Evolutionary conservation across 192 early-diverging fungal species (phyloP).

Genomic region (Backusella circina): DNA sequence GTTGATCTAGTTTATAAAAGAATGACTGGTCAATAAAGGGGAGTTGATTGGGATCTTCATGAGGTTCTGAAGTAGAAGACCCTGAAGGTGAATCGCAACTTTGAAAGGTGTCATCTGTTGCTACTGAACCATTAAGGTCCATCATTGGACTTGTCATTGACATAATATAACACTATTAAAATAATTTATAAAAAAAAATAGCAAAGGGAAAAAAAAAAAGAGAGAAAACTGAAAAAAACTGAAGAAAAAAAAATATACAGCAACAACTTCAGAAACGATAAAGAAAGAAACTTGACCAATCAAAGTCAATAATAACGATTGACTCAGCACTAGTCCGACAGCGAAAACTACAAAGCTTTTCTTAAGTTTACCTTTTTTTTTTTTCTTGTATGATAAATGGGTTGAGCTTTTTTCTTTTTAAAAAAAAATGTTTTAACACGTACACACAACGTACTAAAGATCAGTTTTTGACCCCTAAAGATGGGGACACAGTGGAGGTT

Average conservation of each 20-base stretch:
- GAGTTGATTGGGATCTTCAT: constrained; percentile 21
- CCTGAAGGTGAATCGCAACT: constrained; percentile 27
- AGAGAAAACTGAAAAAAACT: neutral
- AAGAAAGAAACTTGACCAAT: neutral
- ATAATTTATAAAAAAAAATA: neutral
- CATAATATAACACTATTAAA: neutral
- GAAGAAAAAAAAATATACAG: neutral
- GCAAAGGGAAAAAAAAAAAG: neutral
- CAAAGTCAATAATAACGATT: neutral
- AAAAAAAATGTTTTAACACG: neutral
- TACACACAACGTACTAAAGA: neutral
- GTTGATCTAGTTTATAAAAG: constrained; percentile 16
- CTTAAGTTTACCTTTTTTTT: neutral
- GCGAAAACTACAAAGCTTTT: neutral
- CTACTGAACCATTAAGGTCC: neutral
- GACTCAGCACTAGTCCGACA: neutral
- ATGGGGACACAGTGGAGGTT: neutral
- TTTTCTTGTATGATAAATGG: neutral
- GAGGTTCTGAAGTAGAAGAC: constrained; percentile 27
- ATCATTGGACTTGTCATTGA: constrained; percentile 1
- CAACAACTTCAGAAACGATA: neutral
- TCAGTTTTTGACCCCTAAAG: neutral
- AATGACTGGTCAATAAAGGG: constrained; percentile 15
- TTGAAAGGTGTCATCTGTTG: constrained; percentile 14
- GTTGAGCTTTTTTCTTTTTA: neutral